These are phyloP conservation scores for Vachellia collinsii DNA, from an alignment of 306 rosid genomes.

Conservation along the genomic window DNA sequence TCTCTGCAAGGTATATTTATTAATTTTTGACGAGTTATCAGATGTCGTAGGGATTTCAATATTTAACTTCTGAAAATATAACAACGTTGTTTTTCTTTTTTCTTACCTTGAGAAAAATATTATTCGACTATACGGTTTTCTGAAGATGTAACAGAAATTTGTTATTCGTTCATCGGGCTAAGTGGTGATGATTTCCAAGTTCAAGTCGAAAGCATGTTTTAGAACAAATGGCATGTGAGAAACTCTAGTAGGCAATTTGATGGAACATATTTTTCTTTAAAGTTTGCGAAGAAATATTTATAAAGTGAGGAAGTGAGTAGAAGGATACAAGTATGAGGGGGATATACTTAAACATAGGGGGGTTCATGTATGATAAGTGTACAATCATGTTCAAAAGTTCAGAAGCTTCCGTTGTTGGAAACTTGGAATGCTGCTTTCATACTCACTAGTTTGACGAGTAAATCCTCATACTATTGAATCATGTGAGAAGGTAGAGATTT, in stretches of 20 bases:
- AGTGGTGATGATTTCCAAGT: not conserved
- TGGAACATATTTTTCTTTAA: not conserved
- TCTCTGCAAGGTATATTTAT: constrained; percentile 70
- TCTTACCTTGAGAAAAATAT: not conserved
- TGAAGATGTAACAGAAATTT: not conserved
- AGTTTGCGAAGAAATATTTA: not conserved
- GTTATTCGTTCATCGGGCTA: not conserved
- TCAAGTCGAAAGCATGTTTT: constrained; percentile 18
- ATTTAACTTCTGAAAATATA: not conserved
- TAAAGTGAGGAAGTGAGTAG: constrained; percentile 16
- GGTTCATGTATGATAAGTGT: not conserved
- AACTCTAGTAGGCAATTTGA: not conserved
- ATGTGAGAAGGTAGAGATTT: not conserved
- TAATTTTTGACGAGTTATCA: not conserved
- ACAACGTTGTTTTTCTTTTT: too few species aligned
- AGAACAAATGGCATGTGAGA: not conserved
- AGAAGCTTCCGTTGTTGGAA: not conserved
- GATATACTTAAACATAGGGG: not conserved
- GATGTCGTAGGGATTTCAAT: not conserved
- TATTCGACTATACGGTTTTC: constrained; percentile 19
- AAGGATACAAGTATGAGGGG: constrained; percentile 18
- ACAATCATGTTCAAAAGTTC: not conserved
- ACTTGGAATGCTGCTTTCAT: constrained; percentile 12
- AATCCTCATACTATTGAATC: constrained; percentile 9
- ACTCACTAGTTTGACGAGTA: constrained; percentile 20